Conservation (phyloP, 176 grass and related monocot genomes). For the Musa acuminata region DNA sequence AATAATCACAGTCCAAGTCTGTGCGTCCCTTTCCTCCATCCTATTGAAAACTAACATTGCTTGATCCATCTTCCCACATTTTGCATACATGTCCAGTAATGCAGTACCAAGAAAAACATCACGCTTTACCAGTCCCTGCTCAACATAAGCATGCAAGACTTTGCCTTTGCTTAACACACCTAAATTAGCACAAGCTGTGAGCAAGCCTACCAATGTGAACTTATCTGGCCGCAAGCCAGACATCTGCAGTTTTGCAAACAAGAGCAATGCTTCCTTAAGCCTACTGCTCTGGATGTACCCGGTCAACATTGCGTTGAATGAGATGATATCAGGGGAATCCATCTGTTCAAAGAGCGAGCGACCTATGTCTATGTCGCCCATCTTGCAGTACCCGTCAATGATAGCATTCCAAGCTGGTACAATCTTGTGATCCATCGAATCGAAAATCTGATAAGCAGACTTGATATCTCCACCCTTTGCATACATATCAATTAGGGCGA, state of each 20-base stretch:
- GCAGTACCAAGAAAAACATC: conserved; percentile 55
- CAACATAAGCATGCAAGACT: conserved; percentile 45
- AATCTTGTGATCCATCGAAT: conserved; percentile 26
- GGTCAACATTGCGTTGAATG: conserved; percentile 64
- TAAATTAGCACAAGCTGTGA: conserved; percentile 61
- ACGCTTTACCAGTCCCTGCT: conserved; percentile 37
- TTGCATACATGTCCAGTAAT: conserved; percentile 75
- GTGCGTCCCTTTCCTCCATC: conserved; percentile 40
- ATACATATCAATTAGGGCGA: conserved; percentile 66
- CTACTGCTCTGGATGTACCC: conserved; percentile 51
- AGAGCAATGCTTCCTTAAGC: conserved; percentile 42
- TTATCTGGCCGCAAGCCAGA: conserved; percentile 32
- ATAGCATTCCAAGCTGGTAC: conserved; percentile 64
- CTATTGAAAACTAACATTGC: conserved; percentile 34
- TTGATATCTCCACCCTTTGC: conserved; percentile 50
- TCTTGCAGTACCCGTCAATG: conserved; percentile 55
- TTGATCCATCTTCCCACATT: conserved; percentile 55
- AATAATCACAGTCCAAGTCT: conserved; percentile 53
- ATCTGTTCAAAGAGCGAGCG: conserved; percentile 51
- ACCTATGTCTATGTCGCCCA: conserved; percentile 35
- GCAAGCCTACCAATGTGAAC: conserved; percentile 56
- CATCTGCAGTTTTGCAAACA: conserved; percentile 36
- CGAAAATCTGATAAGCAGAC: conserved; percentile 36
- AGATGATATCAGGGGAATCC: conserved; percentile 36
- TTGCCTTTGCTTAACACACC: conserved; percentile 54